Base-by-base conservation (phyloP, 192 early-diverging fungal genomes). In the Lobosporangium transversale region DNA sequence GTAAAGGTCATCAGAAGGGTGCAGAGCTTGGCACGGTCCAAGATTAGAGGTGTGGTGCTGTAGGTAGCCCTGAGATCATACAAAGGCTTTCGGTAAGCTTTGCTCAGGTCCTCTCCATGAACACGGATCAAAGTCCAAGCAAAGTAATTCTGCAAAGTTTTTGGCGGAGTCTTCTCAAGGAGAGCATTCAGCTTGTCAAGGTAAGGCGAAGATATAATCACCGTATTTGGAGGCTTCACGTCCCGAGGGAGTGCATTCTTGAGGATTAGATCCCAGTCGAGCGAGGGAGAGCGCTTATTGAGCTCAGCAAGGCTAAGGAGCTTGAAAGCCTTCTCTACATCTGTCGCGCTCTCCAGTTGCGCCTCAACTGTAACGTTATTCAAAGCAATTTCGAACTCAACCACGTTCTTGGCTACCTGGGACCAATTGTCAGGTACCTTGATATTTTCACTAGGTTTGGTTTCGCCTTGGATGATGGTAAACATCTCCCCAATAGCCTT, bases 351-450 rank as follows among this genome's bases (percentile, higher is more conserved):
- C 35, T 24, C 21, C 4, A 14, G 18, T 11, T 40, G 30, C 11
- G 45, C 42, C 26, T 55, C 23, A 2, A 42, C 23, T 1, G 30
- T 30, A 2, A 52, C 26, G 32, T 47, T n/a, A 8, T 87, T 86
- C 24, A 91, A 40, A 20, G 52, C 42, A 14, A 32, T 78, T 69
- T 91, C 90, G 29, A 92, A 82, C 18, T 68, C 62, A 37, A 90
- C 62, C 66, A 86, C 82, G n/a, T 61, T 59, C 18, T 78, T 59
- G 1, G 82, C 86, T 29, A 66, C 54, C 40, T 66, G 17, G 26
- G 43, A 15, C 71, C 70, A 81, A 5, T 33, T 31, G 21, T 51
- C 30, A 15, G 61, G 69, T 9, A 71, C 68, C 20, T 20, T 15
- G 26, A 37, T 26, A 4, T 70, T 55, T 6, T 50, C 58, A 24